Conservation (phyloP, 176 grass and related monocot genomes). For the Carex kokanica region DNA sequence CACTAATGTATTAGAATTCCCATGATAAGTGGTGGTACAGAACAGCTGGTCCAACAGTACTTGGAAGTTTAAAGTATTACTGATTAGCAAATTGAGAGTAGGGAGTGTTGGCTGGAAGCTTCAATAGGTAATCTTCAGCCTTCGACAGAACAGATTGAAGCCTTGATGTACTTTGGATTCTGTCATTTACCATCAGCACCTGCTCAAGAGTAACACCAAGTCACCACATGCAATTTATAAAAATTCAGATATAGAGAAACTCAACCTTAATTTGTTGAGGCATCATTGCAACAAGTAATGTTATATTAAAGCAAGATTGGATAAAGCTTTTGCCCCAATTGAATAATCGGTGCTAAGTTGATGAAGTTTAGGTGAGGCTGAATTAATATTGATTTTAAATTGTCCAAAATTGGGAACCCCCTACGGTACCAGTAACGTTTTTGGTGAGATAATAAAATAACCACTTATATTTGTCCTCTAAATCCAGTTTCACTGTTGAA, state of each 20-base stretch:
- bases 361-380: neutral
- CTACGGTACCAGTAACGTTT: neutral
- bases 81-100: constrained; percentile 63
- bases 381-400: neutral
- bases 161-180: constrained; percentile 66
- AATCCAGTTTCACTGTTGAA: neutral
- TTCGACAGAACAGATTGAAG: constrained; percentile 85
- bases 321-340: neutral
- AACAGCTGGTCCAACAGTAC: neutral
- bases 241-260: neutral
- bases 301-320: neutral
- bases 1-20: neutral
- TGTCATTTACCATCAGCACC: constrained; percentile 98
- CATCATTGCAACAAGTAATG: neutral
- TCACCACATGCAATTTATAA: neutral
- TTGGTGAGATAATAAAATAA: neutral
- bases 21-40: neutral
- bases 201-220: constrained; percentile 21
- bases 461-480: neutral
- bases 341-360: neutral
- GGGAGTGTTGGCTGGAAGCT: constrained; percentile 64
- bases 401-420: neutral
- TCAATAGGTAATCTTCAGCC: constrained; percentile 75
- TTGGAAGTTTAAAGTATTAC: constrained; percentile 43
- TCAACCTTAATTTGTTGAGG: neutral